Percentiles rank a stretch among this genome's conserved stretches.
Evolutionary conservation across 2,329 filamentous ascomycete genomes (phyloP).

Genomic region (Orbilia oligospora): DNA sequence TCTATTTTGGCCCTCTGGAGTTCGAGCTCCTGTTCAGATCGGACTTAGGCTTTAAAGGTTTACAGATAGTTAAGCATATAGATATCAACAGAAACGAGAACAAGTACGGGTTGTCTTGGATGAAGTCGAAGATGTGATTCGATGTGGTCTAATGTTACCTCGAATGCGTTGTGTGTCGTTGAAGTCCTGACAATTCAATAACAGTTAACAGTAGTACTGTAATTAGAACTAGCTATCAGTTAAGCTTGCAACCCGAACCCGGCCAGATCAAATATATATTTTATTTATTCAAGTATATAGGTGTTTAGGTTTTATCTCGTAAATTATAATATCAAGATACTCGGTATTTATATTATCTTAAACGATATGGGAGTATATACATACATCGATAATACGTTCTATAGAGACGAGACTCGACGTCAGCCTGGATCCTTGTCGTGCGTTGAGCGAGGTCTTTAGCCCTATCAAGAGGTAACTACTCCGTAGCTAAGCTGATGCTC

Average conservation of each 20-base stretch:
- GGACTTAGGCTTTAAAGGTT: conserved; percentile 40
- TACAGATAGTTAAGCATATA: not conserved
- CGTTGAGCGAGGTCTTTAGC: conserved; percentile 53
- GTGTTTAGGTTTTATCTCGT: no score
- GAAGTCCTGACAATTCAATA: no score
- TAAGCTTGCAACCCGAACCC: no score
- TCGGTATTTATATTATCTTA: no score
- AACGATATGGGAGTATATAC: no score
- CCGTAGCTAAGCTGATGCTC: conserved; percentile 24
- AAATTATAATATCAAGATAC: no score
- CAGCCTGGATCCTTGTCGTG: conserved; percentile 25
- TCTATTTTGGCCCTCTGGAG: no score
- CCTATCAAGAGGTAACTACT: conserved; percentile 21
- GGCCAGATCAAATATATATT: no score
- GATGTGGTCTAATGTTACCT: not conserved
- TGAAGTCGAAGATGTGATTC: conserved; percentile 19
- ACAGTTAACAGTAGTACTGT: no score
- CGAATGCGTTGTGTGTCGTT: conserved; percentile 21
- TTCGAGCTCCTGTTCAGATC: conserved; percentile 16
- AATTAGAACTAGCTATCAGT: no score
- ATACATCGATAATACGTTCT: no score
- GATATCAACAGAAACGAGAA: not conserved
- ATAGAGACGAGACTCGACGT: not conserved
- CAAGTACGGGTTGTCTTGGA: not conserved
- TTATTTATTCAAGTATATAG: no score